A percentile compares a stretch with the other conserved stretches of the same genome.
These are phyloP conservation scores for Fusarium verrucosum DNA, from an alignment of 2,329 filamentous ascomycete genomes.

Conservation along the genomic window DNA sequence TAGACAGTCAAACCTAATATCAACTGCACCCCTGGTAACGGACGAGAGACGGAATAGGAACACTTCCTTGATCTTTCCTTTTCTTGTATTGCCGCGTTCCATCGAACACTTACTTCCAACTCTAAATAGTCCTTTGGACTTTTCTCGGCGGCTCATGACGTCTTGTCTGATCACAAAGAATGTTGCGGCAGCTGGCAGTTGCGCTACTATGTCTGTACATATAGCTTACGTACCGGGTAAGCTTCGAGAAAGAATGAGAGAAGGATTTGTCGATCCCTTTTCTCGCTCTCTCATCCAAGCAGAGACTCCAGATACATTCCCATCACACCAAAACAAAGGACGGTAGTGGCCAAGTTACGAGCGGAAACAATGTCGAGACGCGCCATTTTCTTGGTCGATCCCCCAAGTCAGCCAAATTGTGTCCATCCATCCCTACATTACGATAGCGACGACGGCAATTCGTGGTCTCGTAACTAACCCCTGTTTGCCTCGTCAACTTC, in stretches of 20 bases:
- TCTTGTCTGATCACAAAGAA: slow-evolving; percentile 4
- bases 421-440: slow-evolving; percentile 25
- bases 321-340: slow-evolving; percentile 12
- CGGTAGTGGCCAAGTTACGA: slow-evolving; percentile 18
- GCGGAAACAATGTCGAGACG: slow-evolving; percentile 1
- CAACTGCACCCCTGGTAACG: slow-evolving; percentile 8
- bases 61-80: slow-evolving; percentile 5
- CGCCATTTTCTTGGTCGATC: slow-evolving; percentile 29
- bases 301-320: slow-evolving; percentile 2
- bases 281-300: too few relatives aligned
- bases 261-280: slow-evolving; percentile 19
- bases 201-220: slow-evolving; percentile 26
- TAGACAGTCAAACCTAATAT: slow-evolving; percentile 33
- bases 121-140: slow-evolving; percentile 12
- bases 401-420: slow-evolving; percentile 12
- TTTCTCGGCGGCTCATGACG: slow-evolving; percentile 2
- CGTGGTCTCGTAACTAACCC: slow-evolving; percentile 4
- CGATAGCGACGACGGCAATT: slow-evolving; percentile 20
- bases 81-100: slow-evolving; percentile 5
- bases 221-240: slow-evolving; percentile 23
- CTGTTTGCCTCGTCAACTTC: slow-evolving; percentile 29
- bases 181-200: slow-evolving; percentile 24
- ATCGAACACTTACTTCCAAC: slow-evolving; percentile 5
- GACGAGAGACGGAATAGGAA: slow-evolving; percentile 21
- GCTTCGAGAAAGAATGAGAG: slow-evolving; percentile 32